Evolutionary conservation across 2,329 filamentous ascomycete genomes (phyloP), one percentile per base, ranked within the genome.

Genomic region (Cordyceps militaris): DNA sequence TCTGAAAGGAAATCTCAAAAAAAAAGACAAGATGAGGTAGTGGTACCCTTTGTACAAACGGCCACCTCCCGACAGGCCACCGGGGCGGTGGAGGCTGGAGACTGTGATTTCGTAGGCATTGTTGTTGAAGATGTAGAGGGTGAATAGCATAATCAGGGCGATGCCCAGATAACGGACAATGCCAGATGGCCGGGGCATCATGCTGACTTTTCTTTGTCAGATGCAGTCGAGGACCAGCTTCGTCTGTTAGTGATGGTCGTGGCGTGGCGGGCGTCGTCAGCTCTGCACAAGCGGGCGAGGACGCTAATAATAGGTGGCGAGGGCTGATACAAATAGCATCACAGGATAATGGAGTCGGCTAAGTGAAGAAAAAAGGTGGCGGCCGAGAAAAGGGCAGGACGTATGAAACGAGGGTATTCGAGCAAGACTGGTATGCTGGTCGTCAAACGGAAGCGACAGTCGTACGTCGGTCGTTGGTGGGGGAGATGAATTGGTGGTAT

Each of bases 131-230:
- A 60, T 58, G 65, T 70, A 72, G 26, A 70, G 61, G n/a, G 63
- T 62, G 32, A 68, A 63, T 32, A 74, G 44, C 16, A 78, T 42
- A 38, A 77, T 56, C 38, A 68, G 50, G 55, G 69, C 68, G n/a
- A 75, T 64, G 40, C 76, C 59, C 28, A 68, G 62, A 58, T 74
- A 77, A 56, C 74, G 75, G 26, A 76, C 59, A 56, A 77, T 67
- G 63, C 76, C 72, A 51, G 74, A 75, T 9, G 70, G 72, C 56
- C 76, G 73, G 59, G 75, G 71, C 57, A 56, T 28, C 57, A 55
- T 59, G 36, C 4, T 48, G 30, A 23, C 3, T 36, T 36, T 16
- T 5, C 5, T 24, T 23, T 32, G 23, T 21, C 14, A 24, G 6
- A n/a, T 11, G 24, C 14, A 11, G 13, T 14, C 9, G 21, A 38